phyloP scores from a whole-genome alignment of 1,139 yeast genomes.

The Pichia sp. region DNA sequence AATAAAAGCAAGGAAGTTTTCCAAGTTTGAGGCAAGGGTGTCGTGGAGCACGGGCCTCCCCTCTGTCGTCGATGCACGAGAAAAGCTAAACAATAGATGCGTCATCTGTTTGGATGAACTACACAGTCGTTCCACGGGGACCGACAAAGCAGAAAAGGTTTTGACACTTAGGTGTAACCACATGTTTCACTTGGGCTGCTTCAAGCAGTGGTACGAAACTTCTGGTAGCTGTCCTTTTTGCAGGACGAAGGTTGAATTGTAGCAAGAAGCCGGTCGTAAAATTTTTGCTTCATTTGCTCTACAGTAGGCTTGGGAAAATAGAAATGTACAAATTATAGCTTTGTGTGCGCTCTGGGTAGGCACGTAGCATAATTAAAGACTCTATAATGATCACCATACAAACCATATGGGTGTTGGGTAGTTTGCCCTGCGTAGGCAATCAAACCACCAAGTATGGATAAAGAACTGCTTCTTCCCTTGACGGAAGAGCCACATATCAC shows the following conservation, averaged over 20 bases:
- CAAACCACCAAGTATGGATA: too few relatives aligned
- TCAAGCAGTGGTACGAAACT: constrained; percentile 43
- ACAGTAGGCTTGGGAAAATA: background rate
- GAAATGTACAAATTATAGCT: background rate
- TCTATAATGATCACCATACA: too few relatives aligned
- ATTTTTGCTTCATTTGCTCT: background rate
- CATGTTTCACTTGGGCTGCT: constrained; percentile 43
- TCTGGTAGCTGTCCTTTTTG: constrained; percentile 48
- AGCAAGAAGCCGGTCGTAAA: background rate
- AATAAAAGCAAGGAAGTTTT: constrained; percentile 25
- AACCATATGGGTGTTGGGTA: too few relatives aligned
- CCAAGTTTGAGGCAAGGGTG: constrained; percentile 20
- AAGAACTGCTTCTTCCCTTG: too few relatives aligned
- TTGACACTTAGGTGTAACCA: constrained; percentile 40
- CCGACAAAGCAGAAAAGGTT: background rate
- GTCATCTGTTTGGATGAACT: constrained; percentile 26
- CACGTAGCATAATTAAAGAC: too few relatives aligned
- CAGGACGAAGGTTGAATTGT: constrained; percentile 27
- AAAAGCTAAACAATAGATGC: constrained; percentile 22
- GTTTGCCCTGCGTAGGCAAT: too few relatives aligned
- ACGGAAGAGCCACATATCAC: too few relatives aligned
- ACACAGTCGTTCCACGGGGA: background rate
- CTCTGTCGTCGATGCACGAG: background rate
- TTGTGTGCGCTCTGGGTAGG: too few relatives aligned
- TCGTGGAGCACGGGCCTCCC: constrained; percentile 6